Evolutionary conservation across 306 rosid genomes (phyloP).

Genomic region (Mimosa bimucronata): DNA sequence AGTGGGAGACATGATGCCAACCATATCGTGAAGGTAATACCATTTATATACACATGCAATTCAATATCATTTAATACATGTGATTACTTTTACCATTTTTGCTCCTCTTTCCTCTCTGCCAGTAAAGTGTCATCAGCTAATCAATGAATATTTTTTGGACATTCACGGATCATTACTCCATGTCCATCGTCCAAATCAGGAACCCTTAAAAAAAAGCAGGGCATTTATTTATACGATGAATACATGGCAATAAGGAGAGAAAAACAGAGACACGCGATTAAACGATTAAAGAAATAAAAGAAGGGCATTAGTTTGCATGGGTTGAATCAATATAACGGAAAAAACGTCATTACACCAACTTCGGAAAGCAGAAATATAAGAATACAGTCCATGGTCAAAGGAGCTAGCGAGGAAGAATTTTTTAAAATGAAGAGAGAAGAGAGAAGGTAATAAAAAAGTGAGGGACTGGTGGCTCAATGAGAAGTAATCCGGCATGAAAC

Average conservation of each 20-base stretch:
- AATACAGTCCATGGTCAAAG: background rate
- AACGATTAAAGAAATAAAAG: too few relatives aligned
- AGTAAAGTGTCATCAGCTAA: background rate
- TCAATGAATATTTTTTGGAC: conserved; percentile 9
- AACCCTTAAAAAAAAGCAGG: background rate
- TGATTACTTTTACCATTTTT: conserved; percentile 8
- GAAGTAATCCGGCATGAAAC: conserved; percentile 60
- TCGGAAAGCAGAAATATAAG: background rate
- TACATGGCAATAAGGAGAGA: background rate
- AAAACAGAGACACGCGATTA: too few relatives aligned
- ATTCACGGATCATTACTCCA: background rate
- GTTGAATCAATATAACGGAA: background rate
- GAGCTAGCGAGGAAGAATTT: background rate
- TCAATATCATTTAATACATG: conserved; percentile 1
- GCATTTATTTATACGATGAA: background rate
- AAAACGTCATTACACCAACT: background rate
- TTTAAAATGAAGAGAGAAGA: conserved; percentile 13
- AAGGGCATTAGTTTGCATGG: too few relatives aligned
- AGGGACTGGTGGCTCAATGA: conserved; percentile 37
- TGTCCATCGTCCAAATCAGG: background rate
- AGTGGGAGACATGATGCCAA: conserved; percentile 2
- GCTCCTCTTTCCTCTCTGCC: conserved; percentile 8
- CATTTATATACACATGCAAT: background rate
- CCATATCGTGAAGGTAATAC: conserved; percentile 9
- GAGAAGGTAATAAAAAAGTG: background rate